These are phyloP conservation scores for Trametes meyenii DNA, from an alignment of 768 basidiomycete species.

Conservation along the genomic window DNA sequence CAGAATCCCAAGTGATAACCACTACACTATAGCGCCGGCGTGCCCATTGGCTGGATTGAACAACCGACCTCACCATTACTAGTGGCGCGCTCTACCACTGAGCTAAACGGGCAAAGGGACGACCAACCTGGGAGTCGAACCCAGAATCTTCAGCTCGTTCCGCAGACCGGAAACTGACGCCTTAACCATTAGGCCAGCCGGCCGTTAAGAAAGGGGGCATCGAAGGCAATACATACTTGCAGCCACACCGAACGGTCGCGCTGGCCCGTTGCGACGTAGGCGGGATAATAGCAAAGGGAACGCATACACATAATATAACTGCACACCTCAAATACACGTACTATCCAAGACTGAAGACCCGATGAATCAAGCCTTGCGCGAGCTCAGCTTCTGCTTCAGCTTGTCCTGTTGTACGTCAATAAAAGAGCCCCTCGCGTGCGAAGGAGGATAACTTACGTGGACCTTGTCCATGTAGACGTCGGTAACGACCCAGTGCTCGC, in stretches of 20 bases:
- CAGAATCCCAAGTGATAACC: conserved; percentile 21
- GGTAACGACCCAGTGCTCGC: conserved; percentile 97
- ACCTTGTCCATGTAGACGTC: conserved; percentile 93
- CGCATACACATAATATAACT: not conserved
- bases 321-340: not conserved
- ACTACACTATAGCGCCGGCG: conserved; percentile 17
- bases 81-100: conserved; percentile 20
- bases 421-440: not conserved
- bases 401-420: conserved; percentile 22
- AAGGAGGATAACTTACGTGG: conserved; percentile 55
- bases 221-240: not conserved
- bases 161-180: conserved; percentile 8
- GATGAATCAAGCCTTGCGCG: conserved; percentile 12
- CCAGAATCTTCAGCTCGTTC: conserved; percentile 10
- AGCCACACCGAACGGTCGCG: too few species aligned
- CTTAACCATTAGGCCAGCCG: conserved; percentile 12
- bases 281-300: not conserved
- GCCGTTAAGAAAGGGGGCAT: not conserved
- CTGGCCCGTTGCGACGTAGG: too few species aligned
- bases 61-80: conserved; percentile 16
- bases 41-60: conserved; percentile 15
- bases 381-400: conserved; percentile 32
- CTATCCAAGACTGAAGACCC: not conserved
- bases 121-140: conserved; percentile 14
- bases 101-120: conserved; percentile 12